A percentile compares a stretch with the other conserved stretches of the same genome.
phyloP scores from a whole-genome alignment of 2,329 filamentous ascomycete genomes.

The Xylaria sp. region DNA sequence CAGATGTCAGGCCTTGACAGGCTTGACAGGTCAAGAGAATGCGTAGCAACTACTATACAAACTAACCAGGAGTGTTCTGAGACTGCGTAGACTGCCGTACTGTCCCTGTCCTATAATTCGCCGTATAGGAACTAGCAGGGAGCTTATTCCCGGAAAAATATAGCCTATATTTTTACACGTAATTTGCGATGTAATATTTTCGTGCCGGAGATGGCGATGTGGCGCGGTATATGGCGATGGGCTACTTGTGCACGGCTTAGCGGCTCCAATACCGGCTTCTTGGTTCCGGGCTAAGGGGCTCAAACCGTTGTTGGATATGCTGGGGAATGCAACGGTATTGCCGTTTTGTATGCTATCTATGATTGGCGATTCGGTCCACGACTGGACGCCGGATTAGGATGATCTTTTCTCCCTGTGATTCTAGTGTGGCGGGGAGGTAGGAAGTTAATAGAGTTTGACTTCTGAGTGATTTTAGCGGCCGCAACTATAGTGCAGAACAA shows the following conservation, averaged over 20 bases:
- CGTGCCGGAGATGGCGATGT: slow-evolving; percentile 15
- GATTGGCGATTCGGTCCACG: slow-evolving; percentile 6
- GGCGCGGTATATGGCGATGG: background rate
- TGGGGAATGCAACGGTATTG: slow-evolving; percentile 10
- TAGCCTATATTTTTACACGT: background rate
- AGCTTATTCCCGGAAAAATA: background rate
- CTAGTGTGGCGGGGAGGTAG: slow-evolving; percentile 23
- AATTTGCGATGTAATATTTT: slow-evolving; percentile 3
- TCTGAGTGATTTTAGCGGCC: slow-evolving; percentile 22
- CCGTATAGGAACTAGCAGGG: background rate
- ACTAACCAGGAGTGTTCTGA: background rate
- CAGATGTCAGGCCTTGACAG: background rate
- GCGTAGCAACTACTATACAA: background rate
- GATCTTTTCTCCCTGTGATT: slow-evolving; percentile 22
- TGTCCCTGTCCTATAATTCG: background rate
- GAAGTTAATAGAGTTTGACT: background rate
- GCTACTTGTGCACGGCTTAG: slow-evolving; percentile 5
- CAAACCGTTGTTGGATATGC: background rate
- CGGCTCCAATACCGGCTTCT: background rate
- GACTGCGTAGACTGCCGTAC: background rate
- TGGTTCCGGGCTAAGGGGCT: slow-evolving; percentile 12
- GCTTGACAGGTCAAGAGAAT: background rate
- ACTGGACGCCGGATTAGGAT: slow-evolving; percentile 3
- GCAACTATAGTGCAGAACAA: slow-evolving; percentile 10
- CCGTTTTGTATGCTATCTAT: slow-evolving; percentile 1